Evolutionary conservation across 768 basidiomycete genomes (phyloP).

Genomic region (Rhodocollybia butyracea): DNA sequence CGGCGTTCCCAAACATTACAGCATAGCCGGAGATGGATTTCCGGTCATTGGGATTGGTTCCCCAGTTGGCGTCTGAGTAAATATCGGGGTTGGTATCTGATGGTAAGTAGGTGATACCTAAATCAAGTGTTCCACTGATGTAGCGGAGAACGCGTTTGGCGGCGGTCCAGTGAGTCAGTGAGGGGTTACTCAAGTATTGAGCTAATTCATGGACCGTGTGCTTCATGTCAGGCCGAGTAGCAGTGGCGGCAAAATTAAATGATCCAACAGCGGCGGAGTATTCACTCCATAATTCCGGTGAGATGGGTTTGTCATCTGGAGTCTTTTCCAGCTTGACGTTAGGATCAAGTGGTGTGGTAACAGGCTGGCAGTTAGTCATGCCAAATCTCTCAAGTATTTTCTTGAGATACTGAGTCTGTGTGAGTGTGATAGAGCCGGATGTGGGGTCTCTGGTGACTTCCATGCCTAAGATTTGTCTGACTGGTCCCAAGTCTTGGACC

Average conservation of each 20-base stretch:
- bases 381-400: slow-evolving; percentile 12
- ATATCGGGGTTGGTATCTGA: background rate
- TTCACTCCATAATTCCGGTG: slow-evolving; percentile 8
- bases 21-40: slow-evolving; percentile 29
- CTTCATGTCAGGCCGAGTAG: slow-evolving; percentile 31
- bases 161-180: slow-evolving; percentile 27
- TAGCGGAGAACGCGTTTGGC: slow-evolving; percentile 33
- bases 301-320: background rate
- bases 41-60: slow-evolving; percentile 15
- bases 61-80: slow-evolving; percentile 27
- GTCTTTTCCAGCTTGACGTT: slow-evolving; percentile 8
- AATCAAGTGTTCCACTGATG: slow-evolving; percentile 19
- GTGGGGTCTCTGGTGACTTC: slow-evolving; percentile 14
- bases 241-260: slow-evolving; percentile 26
- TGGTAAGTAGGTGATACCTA: slow-evolving; percentile 12
- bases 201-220: slow-evolving; percentile 24
- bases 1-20: slow-evolving; percentile 27
- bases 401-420: slow-evolving; percentile 16
- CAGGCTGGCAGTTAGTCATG: slow-evolving; percentile 12
- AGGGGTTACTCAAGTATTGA: slow-evolving; percentile 26
- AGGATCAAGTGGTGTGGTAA: slow-evolving; percentile 15
- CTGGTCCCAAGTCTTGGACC: slow-evolving; percentile 13
- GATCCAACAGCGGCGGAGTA: slow-evolving; percentile 24
- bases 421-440: slow-evolving; percentile 10
- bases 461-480: slow-evolving; percentile 21